phyloP scores from a whole-genome alignment of 2,329 filamentous ascomycete genomes.

The Tolypocladium paradoxum region DNA sequence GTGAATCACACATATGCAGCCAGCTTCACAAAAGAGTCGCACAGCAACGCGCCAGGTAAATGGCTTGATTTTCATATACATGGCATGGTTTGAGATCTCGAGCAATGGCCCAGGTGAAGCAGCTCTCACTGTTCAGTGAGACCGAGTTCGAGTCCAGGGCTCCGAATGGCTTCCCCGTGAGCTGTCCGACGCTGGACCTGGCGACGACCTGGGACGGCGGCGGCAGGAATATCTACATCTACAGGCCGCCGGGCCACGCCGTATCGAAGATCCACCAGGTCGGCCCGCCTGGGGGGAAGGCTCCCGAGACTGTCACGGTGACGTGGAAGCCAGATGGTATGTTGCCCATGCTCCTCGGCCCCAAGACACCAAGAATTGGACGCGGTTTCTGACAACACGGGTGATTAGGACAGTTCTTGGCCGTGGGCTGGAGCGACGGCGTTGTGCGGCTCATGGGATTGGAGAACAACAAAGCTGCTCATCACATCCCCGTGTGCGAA shows the following conservation, averaged over 20 bases:
- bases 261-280: conserved; percentile 42
- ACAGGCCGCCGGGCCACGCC: conserved; percentile 64
- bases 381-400: neutral
- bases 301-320: conserved; percentile 35
- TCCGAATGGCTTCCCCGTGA: conserved; percentile 50
- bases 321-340: conserved; percentile 60
- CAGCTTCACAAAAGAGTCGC: neutral
- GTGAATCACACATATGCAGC: neutral
- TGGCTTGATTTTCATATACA: neutral
- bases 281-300: conserved; percentile 26
- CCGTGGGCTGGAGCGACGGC: conserved; percentile 76
- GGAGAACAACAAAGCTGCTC: conserved; percentile 71
- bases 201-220: conserved; percentile 58
- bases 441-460: conserved; percentile 65
- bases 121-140: conserved; percentile 42
- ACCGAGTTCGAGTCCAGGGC: conserved; percentile 46
- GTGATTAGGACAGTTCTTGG: conserved; percentile 59
- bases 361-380: neutral
- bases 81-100: neutral
- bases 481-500: conserved; percentile 51
- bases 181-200: conserved; percentile 79
- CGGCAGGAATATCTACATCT: conserved; percentile 61
- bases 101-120: conserved; percentile 15
- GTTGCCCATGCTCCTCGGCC: conserved; percentile 8
- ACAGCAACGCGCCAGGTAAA: neutral